Base-by-base conservation (phyloP, 1,284 basidiomycete genomes). In the Trichosporon faecale region DNA sequence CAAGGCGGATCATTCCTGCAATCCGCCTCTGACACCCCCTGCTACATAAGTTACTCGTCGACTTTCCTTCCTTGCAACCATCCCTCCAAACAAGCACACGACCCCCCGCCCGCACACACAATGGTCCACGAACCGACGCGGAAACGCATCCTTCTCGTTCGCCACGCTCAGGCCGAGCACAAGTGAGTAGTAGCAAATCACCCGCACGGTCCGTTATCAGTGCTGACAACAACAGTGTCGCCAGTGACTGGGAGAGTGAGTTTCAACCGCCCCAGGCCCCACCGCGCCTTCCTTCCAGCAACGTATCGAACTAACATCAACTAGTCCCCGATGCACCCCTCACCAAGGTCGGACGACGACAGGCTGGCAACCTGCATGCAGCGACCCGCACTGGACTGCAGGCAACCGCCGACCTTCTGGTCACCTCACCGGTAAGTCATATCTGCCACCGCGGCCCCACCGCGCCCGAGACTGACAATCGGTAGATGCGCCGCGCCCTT, bases 101-200 rank as follows among this genome's bases (percentile, higher is more conserved):
- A 70, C 66, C 33, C 23, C 65, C 5, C 33, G 25, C 57, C 12
- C 63, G 14, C 25, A 23, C 49, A 16, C 64, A 49, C 60, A 18
- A 61, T 60, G 61, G 35, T 60, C 35, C 35, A 61, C 66, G 49
- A 64, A 52, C 70, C 70, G 6, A 65, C 71, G 9, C 23, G 29
- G 29, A 84, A 83, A 70, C 70, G 73, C 31, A 75, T 84, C 61
- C 78, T 80, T 70, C 76, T 84, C 35, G 81, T 80, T 1, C 77
- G 82, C n/a, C 82, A 84, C 72, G 83, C 80, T 16, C 80, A 84
- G 68, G 82, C 80, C 0, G 78, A 82, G 71, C 80, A 83, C 78
- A 83, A 83, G 78, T 82, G 72, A 73, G 77, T 73, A 8, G 16
- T 14, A 14, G 29, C 2, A 14, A 3, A 5, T 7, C 29, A 11